phyloP scores from a whole-genome alignment of 116 monocot genomes.

The Zostera marina region DNA sequence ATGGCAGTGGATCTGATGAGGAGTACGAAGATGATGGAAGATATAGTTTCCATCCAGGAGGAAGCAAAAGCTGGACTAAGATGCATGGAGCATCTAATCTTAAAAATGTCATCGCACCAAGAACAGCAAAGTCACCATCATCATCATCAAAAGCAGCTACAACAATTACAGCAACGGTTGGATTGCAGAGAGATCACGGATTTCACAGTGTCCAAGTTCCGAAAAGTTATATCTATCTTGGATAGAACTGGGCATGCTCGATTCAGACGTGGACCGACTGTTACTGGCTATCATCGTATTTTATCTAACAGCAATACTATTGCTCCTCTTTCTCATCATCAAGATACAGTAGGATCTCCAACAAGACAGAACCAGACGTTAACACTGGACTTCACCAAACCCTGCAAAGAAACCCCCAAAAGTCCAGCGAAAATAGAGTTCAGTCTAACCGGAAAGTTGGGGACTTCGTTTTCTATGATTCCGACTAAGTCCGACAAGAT shows the following conservation, averaged over 20 bases:
- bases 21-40: conserved; percentile 35
- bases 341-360: neutral
- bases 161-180: conserved; percentile 2
- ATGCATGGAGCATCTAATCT: conserved; percentile 55
- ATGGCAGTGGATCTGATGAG: conserved; percentile 72
- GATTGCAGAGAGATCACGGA: conserved; percentile 65
- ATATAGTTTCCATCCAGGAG: conserved; percentile 49
- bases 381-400: conserved; percentile 52
- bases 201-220: conserved; percentile 56
- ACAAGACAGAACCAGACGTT: conserved; percentile 5
- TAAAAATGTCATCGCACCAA: conserved; percentile 24
- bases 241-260: conserved; percentile 74
- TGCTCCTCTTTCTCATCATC: conserved; percentile 1
- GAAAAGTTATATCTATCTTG: conserved; percentile 55
- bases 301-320: neutral
- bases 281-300: neutral
- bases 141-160: conserved; percentile 4
- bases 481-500: neutral
- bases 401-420: neutral
- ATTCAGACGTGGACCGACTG: conserved; percentile 47
- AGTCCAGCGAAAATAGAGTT: conserved; percentile 18
- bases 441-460: conserved; percentile 16
- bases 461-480: conserved; percentile 12
- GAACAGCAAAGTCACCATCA: neutral
- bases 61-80: conserved; percentile 57